Evolutionary conservation across 768 basidiomycete genomes (phyloP), one percentile per base, ranked within the genome.

Genomic region (Coprinopsis sp.): DNA sequence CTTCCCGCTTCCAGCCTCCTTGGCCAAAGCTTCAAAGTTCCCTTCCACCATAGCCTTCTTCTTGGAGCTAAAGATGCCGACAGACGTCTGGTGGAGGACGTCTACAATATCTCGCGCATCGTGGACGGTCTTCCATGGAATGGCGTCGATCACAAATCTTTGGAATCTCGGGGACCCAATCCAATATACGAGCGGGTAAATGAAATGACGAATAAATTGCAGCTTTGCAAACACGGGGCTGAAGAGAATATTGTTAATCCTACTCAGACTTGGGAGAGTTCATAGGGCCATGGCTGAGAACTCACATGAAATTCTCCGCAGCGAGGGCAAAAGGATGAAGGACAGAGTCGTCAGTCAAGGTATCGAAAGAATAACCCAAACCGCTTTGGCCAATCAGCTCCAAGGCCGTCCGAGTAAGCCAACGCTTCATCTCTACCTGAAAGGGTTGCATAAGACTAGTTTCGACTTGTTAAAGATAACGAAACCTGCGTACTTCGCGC

Each of bases 371-470:
- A 38, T 63, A 64, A 4, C 73, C 72, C n/a, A 79, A 61, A 3
- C 76, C 75, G 21, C 67, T 70, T 60, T 73, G 73, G 13, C 73
- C 74, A 39, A 79, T 70, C 30, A 77, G 61, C 47, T 78, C 76
- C 18, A 78, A 62, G 14, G 76, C 71, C 12, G 67, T 63, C 4
- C 76, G 65, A 11, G 69, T 58, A 57, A 66, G 64, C 70, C 71
- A 73, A 16, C 57, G 49, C 6, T 59, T 37, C 10, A 71, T 38
- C 46, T 73, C 68, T 23, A 73, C 55, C 68, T 71, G 40, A n/a
- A n/a, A n/a, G n/a, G n/a, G n/a, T n/a, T n/a, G n/a, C n/a, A n/a
- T n/a, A n/a, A n/a, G n/a, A n/a, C n/a, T n/a, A n/a, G n/a, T n/a
- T n/a, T n/a, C n/a, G n/a, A n/a, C n/a, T n/a, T n/a, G n/a, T n/a